Conservation (phyloP, 768 basidiomycete species). For the Leucocoprinus sp. region DNA sequence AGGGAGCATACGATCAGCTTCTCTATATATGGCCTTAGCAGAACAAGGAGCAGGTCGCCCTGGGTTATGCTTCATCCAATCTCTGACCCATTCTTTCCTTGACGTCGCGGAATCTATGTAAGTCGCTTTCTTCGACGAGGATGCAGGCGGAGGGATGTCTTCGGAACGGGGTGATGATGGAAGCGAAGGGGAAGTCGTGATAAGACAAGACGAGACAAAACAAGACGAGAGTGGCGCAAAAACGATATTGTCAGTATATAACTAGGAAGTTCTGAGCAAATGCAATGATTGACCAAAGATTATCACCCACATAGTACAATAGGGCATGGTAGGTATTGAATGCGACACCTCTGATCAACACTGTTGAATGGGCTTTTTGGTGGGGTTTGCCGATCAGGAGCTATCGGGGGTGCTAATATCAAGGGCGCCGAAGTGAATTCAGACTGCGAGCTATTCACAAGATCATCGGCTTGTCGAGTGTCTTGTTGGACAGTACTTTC, state of each 20-base stretch:
- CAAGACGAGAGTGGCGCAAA: constrained; percentile 81
- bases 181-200: constrained; percentile 18
- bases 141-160: constrained; percentile 10
- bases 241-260: constrained; percentile 79
- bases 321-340: constrained; percentile 37
- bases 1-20: constrained; percentile 64
- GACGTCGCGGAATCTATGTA: constrained; percentile 20
- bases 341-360: constrained; percentile 44
- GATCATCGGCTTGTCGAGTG: background rate
- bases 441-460: constrained; percentile 2
- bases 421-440: background rate
- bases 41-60: constrained; percentile 64
- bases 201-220: constrained; percentile 29
- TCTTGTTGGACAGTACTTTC: constrained; percentile 19
- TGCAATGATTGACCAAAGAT: background rate
- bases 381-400: background rate
- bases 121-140: constrained; percentile 13
- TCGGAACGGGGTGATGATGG: constrained; percentile 24
- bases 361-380: constrained; percentile 18
- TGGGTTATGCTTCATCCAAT: constrained; percentile 56
- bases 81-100: constrained; percentile 61
- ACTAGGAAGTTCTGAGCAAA: constrained; percentile 30
- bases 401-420: background rate
- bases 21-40: constrained; percentile 75
- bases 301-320: constrained; percentile 63